Evolutionary conservation across 208 protist species (phyloP), one percentile per base, ranked within the genome.

Genomic region (Balamuthia mandrillaris): DNA sequence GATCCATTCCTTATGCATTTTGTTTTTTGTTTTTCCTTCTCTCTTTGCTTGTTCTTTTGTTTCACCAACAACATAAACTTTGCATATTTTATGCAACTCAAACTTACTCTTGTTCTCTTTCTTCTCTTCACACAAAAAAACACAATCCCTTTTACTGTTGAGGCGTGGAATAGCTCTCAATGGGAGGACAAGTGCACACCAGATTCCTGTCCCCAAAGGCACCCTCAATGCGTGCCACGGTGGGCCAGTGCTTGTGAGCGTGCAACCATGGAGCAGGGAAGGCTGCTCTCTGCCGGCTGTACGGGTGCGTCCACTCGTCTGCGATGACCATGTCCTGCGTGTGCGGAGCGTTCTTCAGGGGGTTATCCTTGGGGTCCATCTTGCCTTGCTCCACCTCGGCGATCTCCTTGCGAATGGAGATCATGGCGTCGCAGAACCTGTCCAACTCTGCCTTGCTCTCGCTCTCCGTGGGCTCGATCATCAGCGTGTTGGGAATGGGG

Each of bases 401-500:
- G 82, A 99, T 99, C 91, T 99, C 98, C 29, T 86, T 81, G 65
- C 97, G 92, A 85, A 99, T 98, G 7, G 85, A 92, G 74, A 99
- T 97, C 49, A 99, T 85, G 31, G 97, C 97, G 65, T 99, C 96
- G 35, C 90, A 93, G 51, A 98, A 94, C 61, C 97, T 91, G 89
- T 99, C 97, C 61, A 99, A 87, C 92, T 99, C 97, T 84, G 98
- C 96, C 86, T 96, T 97, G 12, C 95, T 94, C 92, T 99, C 97
- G 41, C 91, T 95, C 89, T 99, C 97, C 0, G 97, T 99, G 6
- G 98, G 98, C 93, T 99, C 97, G 87, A 99, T 95, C 97, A 98
- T 98, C 27, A 98, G 93, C 2, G 97, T 98, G 58, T 94, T 94
- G 42, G 77, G 31, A 6, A 95, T 91, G 47, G 92, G 95, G 86